phyloP scores from a whole-genome alignment of 257 asterid genomes.

The Ehretia macrophylla region DNA sequence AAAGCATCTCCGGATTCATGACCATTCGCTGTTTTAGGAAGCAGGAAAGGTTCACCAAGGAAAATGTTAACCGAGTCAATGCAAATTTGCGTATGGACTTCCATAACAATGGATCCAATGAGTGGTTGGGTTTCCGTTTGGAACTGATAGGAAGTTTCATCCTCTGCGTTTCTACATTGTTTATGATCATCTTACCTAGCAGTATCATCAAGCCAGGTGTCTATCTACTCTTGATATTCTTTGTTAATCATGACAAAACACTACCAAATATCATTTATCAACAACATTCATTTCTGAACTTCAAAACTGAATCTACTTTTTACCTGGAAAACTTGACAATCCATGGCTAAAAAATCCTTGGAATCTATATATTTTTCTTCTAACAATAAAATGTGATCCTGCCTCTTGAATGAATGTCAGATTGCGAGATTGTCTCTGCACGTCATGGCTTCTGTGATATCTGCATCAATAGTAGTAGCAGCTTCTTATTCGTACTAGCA shows the following conservation, averaged over 20 bases:
- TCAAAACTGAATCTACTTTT: neutral
- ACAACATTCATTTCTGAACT: no score
- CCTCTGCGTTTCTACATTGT: slow-evolving; percentile 42
- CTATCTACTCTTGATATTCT: neutral
- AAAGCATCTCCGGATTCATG: slow-evolving; percentile 59
- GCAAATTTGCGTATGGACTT: slow-evolving; percentile 53
- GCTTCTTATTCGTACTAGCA: no score
- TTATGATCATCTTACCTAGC: slow-evolving; percentile 55
- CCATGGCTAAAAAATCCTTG: no score
- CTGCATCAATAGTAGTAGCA: no score
- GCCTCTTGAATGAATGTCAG: no score
- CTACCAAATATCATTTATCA: no score
- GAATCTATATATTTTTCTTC: no score
- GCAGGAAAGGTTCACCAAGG: slow-evolving; percentile 44
- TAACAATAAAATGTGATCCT: no score
- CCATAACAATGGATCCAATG: slow-evolving; percentile 62
- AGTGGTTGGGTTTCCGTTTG: slow-evolving; percentile 78
- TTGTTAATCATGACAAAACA: neutral
- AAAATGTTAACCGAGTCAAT: slow-evolving; percentile 46
- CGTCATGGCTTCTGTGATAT: no score
- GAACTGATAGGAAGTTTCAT: slow-evolving; percentile 63
- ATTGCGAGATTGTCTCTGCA: no score
- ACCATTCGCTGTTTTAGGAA: slow-evolving; percentile 64
- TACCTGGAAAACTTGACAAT: neutral
- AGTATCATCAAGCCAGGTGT: slow-evolving; percentile 55